Percentiles rank a stretch among this genome's conserved stretches.
phyloP scores from a whole-genome alignment of 2,329 filamentous ascomycete genomes.

The Alternaria ethzedia region DNA sequence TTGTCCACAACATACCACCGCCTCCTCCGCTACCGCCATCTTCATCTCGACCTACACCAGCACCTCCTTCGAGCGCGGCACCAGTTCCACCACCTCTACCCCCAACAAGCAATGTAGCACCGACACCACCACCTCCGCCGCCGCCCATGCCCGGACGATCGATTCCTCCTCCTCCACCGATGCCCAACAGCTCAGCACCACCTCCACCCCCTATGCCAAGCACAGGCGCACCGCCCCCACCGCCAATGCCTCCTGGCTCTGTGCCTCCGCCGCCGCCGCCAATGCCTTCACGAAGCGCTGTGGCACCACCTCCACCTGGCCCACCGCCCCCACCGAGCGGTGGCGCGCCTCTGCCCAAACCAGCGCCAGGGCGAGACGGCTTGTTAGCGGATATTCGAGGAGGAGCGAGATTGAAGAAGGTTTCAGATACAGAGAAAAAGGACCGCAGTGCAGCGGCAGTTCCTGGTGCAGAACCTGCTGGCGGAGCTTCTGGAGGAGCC shows the following conservation, averaged over 20 bases:
- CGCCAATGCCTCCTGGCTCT: conserved; percentile 33
- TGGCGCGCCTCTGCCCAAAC: conserved; percentile 42
- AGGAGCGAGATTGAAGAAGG: conserved; percentile 72
- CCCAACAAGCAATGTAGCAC: conserved; percentile 32
- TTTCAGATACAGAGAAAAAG: conserved; percentile 71
- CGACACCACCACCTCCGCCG: conserved; percentile 32
- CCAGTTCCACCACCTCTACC: conserved; percentile 41
- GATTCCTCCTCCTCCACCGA: neutral
- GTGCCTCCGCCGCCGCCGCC: conserved; percentile 55
- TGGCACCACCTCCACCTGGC: conserved; percentile 41
- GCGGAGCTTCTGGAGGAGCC: conserved; percentile 58
- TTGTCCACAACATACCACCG: conserved; percentile 52
- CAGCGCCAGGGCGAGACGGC: conserved; percentile 61
- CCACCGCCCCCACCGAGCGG: conserved; percentile 36
- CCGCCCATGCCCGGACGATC: neutral
- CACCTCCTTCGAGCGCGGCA: conserved; percentile 31
- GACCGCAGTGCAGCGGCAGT: conserved; percentile 73
- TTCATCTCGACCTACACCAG: conserved; percentile 35
- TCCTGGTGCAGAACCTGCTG: conserved; percentile 52
- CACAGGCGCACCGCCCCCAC: conserved; percentile 26
- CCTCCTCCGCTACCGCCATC: conserved; percentile 35
- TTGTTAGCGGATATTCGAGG: conserved; percentile 76
- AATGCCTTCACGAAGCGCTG: conserved; percentile 33
- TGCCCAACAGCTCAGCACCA: conserved; percentile 15
- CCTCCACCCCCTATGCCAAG: conserved; percentile 32